These are phyloP conservation scores for Porcisia deanei DNA, from an alignment of 208 protist species.

Conservation along the genomic window DNA sequence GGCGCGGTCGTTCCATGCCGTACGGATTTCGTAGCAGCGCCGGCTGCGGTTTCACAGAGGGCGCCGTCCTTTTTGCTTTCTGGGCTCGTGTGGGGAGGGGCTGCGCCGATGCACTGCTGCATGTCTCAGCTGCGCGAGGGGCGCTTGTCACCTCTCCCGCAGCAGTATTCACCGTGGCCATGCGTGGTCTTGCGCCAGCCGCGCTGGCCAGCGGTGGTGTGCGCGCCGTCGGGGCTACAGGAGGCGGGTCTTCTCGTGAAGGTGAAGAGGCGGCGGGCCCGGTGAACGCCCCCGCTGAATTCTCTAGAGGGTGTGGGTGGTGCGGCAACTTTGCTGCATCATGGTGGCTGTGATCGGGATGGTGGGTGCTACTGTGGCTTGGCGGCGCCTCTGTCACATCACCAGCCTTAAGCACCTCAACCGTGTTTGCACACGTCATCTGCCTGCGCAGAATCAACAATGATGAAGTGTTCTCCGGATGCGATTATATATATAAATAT, in stretches of 20 bases:
- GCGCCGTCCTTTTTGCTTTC: neutral
- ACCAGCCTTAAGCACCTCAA: neutral
- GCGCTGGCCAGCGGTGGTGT: neutral
- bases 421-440: neutral
- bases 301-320: neutral
- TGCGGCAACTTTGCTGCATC: neutral
- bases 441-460: neutral
- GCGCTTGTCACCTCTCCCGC: neutral
- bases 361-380: neutral
- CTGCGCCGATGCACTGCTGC: neutral
- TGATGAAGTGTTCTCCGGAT: no score
- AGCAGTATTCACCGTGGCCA: neutral
- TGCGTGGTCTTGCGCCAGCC: neutral
- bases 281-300: neutral
- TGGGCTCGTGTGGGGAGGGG: neutral
- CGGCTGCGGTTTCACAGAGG: neutral
- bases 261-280: neutral
- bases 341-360: neutral
- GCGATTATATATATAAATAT: no score
- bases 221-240: neutral
- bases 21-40: conserved; percentile 11
- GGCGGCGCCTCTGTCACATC: neutral
- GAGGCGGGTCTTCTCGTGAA: neutral
- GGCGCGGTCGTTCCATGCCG: neutral
- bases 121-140: neutral